These are phyloP conservation scores for Mycena olivaceomarginata DNA, from an alignment of 768 basidiomycete genomes.

Conservation along the genomic window DNA sequence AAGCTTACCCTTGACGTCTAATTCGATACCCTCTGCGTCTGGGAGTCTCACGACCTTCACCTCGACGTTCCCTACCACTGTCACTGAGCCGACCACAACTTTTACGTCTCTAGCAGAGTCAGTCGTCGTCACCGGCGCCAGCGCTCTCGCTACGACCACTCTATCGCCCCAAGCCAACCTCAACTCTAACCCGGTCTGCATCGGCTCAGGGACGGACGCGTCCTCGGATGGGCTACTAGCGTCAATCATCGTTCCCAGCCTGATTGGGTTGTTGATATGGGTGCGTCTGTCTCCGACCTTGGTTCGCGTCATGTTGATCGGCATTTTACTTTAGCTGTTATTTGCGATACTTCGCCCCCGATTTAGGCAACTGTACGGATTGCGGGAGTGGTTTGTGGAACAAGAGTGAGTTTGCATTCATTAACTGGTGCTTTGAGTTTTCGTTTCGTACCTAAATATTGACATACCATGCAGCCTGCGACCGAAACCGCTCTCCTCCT, in stretches of 20 bases:
- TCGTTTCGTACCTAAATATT: conserved; percentile 3
- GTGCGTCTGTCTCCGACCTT: conserved; percentile 60
- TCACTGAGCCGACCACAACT: conserved; percentile 36
- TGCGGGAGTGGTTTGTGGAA: conserved; percentile 87
- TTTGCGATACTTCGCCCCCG: conserved; percentile 83
- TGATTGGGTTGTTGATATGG: conserved; percentile 81
- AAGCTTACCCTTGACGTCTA: conserved; percentile 1
- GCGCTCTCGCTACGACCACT: conserved; percentile 28
- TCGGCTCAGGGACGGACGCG: conserved; percentile 80
- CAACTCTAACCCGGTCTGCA: conserved; percentile 67
- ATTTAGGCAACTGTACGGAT: conserved; percentile 82
- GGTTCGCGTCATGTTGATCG: conserved; percentile 9
- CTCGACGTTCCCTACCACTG: conserved; percentile 35
- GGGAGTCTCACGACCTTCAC: conserved; percentile 40
- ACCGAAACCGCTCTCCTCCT: conserved; percentile 74
- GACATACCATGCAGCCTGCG: conserved; percentile 67
- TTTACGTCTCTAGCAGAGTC: conserved; percentile 41
- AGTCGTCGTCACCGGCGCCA: conserved; percentile 32
- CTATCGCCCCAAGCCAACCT: conserved; percentile 29
- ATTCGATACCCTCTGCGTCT: conserved; percentile 4
- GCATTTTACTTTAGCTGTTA: conserved; percentile 67
- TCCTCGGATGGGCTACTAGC: conserved; percentile 78
- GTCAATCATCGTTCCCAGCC: conserved; percentile 73
- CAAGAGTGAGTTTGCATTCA: conserved; percentile 70
- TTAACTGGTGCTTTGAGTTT: not conserved